Evolutionary conservation across 192 early-diverging fungal genomes (phyloP).

Genomic region (Podila minutissima): DNA sequence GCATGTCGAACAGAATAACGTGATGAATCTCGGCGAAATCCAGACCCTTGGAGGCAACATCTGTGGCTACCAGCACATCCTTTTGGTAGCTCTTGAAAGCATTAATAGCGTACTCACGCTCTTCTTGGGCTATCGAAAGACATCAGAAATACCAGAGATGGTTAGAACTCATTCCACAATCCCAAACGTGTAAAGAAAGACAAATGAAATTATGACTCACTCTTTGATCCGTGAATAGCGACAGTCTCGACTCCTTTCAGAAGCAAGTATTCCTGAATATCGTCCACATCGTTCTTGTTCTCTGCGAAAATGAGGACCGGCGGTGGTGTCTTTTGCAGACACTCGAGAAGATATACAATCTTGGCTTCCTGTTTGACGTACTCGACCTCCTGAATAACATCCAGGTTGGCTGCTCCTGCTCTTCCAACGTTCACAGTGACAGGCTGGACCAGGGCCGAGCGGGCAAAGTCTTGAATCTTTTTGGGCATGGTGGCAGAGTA

Average conservation of each 20-base stretch:
- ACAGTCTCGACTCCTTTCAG: conserved; percentile 95
- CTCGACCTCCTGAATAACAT: conserved; percentile 98
- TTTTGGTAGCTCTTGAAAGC: conserved; percentile 91
- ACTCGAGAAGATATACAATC: conserved; percentile 94
- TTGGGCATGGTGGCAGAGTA: conserved; percentile 98
- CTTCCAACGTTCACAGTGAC: conserved; percentile 97
- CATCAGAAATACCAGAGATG: conserved; percentile 8
- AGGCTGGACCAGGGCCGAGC: conserved; percentile 87
- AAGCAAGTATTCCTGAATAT: conserved; percentile 96
- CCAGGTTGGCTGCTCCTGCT: conserved; percentile 95
- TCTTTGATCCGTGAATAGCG: conserved; percentile 95
- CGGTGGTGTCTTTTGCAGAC: conserved; percentile 96
- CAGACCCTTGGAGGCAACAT: conserved; percentile 95
- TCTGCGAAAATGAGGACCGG: conserved; percentile 97
- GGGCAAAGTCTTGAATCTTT: conserved; percentile 98
- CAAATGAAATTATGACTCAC: conserved; percentile 43
- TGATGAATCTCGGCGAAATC: conserved; percentile 97
- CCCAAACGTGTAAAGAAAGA: no score
- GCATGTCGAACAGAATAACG: conserved; percentile 99
- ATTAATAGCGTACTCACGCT: conserved; percentile 95
- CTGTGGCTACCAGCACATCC: conserved; percentile 97
- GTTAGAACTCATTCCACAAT: neutral
- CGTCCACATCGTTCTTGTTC: conserved; percentile 99
- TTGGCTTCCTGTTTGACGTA: conserved; percentile 97
- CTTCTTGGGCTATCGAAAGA: conserved; percentile 79